Percentiles rank a stretch among this genome's conserved stretches.
Conservation (phyloP, 2,329 filamentous ascomycete species). For the Chaetomium olivaceum region DNA sequence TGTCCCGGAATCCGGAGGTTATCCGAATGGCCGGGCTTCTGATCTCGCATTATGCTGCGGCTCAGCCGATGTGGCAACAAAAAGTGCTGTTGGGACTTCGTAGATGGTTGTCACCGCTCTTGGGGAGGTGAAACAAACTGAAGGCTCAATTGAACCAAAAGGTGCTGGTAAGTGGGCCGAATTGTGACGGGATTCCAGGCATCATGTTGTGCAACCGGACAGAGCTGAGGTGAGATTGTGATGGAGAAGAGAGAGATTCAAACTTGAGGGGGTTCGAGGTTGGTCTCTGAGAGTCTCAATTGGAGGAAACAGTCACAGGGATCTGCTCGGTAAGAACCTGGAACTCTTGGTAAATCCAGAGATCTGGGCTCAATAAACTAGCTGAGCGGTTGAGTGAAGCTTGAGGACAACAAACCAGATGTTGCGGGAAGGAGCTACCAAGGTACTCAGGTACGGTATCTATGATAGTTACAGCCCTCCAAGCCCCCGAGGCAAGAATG, state of each 20-base stretch:
- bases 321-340: neutral
- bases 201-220: conserved; percentile 16
- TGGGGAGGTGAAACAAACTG: neutral
- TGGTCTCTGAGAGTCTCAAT: neutral
- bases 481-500: neutral
- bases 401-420: neutral
- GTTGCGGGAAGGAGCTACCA: neutral
- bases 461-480: neutral
- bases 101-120: neutral
- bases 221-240: conserved; percentile 1
- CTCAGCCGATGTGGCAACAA: conserved; percentile 7
- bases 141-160: neutral
- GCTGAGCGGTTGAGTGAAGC: too few species aligned
- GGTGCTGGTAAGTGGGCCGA: neutral
- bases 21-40: conserved; percentile 3
- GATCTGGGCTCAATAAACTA: too few species aligned
- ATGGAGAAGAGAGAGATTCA: neutral
- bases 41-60: conserved; percentile 6
- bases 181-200: neutral
- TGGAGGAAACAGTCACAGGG: neutral
- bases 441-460: neutral
- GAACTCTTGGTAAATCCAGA: neutral
- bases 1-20: neutral
- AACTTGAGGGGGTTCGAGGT: neutral
- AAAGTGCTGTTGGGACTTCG: neutral